A percentile compares a stretch with the other conserved stretches of the same genome.
phyloP scores from a whole-genome alignment of 176 grass and related monocot species.

The Dactylis glomerata region DNA sequence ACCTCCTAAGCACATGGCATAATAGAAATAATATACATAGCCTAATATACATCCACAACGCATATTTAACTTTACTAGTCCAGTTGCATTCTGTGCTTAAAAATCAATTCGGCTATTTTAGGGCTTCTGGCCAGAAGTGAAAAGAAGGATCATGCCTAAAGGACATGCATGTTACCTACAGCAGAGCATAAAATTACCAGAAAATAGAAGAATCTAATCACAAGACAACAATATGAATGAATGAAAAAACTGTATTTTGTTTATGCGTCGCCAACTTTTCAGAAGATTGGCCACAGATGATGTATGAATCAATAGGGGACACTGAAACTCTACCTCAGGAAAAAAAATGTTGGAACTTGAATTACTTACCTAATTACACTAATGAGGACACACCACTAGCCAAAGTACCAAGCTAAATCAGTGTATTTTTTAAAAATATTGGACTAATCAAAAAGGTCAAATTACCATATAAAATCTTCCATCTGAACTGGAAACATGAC shows the following conservation, averaged over 20 bases:
- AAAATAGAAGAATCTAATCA: background rate
- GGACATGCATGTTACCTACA: background rate
- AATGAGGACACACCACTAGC: background rate
- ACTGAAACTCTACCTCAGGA: background rate
- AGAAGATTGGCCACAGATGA: background rate
- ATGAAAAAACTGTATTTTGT: background rate
- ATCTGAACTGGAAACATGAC: slow-evolving; percentile 5
- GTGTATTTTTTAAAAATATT: background rate
- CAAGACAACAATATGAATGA: background rate
- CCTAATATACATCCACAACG: background rate
- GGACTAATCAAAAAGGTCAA: slow-evolving; percentile 3
- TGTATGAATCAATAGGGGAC: background rate
- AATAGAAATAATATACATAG: slow-evolving; percentile 12
- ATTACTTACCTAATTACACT: background rate
- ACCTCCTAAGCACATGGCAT: background rate
- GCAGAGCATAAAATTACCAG: background rate
- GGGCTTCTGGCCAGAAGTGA: background rate
- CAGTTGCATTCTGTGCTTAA: background rate
- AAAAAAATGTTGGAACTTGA: background rate
- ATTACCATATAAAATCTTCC: slow-evolving; percentile 49
- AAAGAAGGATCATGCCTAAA: background rate
- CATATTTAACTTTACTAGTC: background rate
- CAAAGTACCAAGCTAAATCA: background rate
- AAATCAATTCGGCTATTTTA: slow-evolving; percentile 16
- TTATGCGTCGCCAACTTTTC: background rate